phyloP scores from a whole-genome alignment of 768 basidiomycete genomes.

The Boletus rex-veris region DNA sequence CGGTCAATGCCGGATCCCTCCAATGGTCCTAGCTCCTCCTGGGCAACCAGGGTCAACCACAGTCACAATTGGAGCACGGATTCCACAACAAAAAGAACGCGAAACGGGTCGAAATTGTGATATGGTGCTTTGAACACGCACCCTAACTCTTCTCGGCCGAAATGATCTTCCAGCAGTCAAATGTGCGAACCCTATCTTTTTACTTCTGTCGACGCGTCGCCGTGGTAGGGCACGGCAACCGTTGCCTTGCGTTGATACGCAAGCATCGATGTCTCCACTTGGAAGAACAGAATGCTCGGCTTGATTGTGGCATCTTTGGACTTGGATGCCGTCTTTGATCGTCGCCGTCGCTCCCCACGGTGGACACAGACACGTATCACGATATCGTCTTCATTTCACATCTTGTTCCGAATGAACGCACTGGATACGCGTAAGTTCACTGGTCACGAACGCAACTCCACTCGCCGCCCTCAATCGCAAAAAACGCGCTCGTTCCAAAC shows the following conservation, averaged over 20 bases:
- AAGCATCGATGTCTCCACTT: no score
- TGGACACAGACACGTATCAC: no score
- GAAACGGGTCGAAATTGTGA: not conserved
- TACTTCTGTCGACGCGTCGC: not conserved
- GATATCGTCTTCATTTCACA: no score
- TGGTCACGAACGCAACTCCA: not conserved
- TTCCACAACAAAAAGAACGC: not conserved
- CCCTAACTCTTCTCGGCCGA: not conserved
- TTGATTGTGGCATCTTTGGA: no score
- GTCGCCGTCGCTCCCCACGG: no score
- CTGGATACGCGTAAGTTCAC: no score
- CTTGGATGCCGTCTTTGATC: no score
- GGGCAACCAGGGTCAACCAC: not conserved
- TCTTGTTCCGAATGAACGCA: no score
- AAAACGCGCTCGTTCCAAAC: not conserved
- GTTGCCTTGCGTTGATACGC: no score
- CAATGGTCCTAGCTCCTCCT: not conserved
- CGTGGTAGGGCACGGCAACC: no score
- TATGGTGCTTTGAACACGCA: not conserved
- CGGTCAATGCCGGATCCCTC: slow-evolving; percentile 12
- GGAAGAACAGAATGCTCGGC: no score
- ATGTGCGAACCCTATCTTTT: slow-evolving; percentile 2
- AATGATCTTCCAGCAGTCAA: not conserved
- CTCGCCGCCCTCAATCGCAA: slow-evolving; percentile 8
- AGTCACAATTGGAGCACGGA: not conserved